These are phyloP conservation scores for Colletotrichum orchidophilum DNA, from an alignment of 2,329 filamentous ascomycete species.

Conservation along the genomic window DNA sequence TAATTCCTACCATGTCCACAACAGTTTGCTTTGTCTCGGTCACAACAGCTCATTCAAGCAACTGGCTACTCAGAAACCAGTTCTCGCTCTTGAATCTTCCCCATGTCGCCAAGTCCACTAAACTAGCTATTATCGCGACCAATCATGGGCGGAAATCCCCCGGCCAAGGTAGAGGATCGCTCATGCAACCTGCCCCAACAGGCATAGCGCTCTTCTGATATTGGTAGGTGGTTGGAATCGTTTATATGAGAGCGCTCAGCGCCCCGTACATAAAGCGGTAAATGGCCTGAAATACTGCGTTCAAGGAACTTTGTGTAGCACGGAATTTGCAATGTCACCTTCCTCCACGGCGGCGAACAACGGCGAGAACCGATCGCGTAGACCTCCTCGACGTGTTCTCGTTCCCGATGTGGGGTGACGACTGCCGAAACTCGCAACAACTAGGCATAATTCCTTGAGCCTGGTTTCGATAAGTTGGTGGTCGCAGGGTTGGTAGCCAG, in stretches of 20 bases:
- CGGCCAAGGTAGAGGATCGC: neutral
- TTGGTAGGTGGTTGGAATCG: neutral
- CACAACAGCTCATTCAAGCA: neutral
- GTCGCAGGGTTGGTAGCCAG: neutral
- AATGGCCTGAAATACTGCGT: neutral
- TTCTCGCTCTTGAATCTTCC: neutral
- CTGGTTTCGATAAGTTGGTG: neutral
- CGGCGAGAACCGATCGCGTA: neutral
- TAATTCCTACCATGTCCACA: neutral
- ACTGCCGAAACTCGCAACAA: neutral
- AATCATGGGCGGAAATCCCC: neutral
- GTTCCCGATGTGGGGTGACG: slow-evolving; percentile 2
- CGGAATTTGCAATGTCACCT: slow-evolving; percentile 5
- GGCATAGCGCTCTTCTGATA: neutral
- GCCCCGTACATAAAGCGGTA: neutral
- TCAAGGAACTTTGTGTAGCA: neutral
- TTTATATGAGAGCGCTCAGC: neutral
- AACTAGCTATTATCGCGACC: neutral
- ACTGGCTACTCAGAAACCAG: neutral
- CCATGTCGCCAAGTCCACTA: neutral
- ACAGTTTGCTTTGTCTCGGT: neutral
- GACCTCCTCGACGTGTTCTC: slow-evolving; percentile 2
- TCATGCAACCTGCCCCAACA: slow-evolving; percentile 5
- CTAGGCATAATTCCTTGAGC: neutral
- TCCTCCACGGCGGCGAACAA: neutral